Evolutionary conservation across 495 filamentous ascomycete species (phyloP), one percentile per base, ranked within the genome.

Genomic region (Tirmania nivea): DNA sequence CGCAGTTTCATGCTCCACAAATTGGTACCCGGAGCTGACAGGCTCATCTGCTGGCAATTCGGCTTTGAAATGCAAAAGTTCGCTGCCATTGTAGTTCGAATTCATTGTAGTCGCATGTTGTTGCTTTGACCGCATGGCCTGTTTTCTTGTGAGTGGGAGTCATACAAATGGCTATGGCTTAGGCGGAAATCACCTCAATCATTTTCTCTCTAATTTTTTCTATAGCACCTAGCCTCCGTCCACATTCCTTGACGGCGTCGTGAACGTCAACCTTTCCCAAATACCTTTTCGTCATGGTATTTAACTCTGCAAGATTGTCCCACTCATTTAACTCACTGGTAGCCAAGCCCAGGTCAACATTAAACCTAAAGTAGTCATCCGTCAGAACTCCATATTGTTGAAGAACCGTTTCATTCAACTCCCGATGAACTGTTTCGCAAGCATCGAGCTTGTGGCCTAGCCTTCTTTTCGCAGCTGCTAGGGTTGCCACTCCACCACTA

Each of bases 261-360:
- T 19, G n/a, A 1, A 61, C 17, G 10, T 82, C 79, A 10, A 72
- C 69, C 57, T 79, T 78, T 6, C 69, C 67, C n/a, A 96, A 74
- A 63, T 97, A 97, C 53, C 78, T 77, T 48, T 82, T 75, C 0
- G 90, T 96, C 63, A 80, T 84, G 35, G 86, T 94, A 68, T 81
- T 88, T 66, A 97, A 94, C 47, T 96, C 89, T 36, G 83, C 80
- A 12, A 97, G 71, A 5, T 89, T 78, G 63, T 86, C 78, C 90
- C 92, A 97, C 63, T 96, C 90, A 63, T 96, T 97, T 84, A 97
- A 93, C 49, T 84, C 89, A 64, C 95, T 95, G 62, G 96, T 92
- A 47, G 92, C 92, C 20, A 96, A 90, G 0, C 90, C 90, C 5
- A 94, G 81, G 61, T 96, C 89, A 21, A 95, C 90, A 56, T 97